Evolutionary conservation across 345 rosid species (phyloP).

Genomic region (Draba incana): DNA sequence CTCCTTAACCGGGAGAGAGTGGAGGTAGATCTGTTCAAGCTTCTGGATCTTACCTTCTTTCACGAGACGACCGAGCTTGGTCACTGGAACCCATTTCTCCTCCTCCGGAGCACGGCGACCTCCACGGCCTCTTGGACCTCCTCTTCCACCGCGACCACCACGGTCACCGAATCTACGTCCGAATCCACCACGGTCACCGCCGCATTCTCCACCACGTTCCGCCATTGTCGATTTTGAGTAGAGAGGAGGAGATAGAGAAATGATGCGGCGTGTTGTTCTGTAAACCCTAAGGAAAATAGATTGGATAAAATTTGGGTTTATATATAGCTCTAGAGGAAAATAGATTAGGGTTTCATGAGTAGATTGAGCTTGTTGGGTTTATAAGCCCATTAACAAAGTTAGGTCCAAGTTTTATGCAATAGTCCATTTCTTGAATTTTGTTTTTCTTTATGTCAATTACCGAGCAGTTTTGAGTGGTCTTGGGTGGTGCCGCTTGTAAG

Average conservation of each 20-base stretch:
- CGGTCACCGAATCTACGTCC: slow-evolving; percentile 32
- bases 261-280: neutral
- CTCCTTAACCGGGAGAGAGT: slow-evolving; percentile 36
- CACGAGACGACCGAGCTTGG: slow-evolving; percentile 38
- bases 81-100: slow-evolving; percentile 33
- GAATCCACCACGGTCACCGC: slow-evolving; percentile 12
- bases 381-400: neutral
- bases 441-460: no score
- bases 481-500: no score
- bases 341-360: neutral
- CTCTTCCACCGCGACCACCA: slow-evolving; percentile 37
- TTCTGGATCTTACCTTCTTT: neutral
- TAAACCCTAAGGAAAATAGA: no score
- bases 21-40: slow-evolving; percentile 35
- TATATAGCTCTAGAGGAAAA: slow-evolving; percentile 15
- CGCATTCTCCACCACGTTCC: no score
- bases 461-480: no score
- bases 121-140: slow-evolving; percentile 40
- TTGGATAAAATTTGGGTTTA: no score
- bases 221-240: neutral
- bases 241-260: neutral
- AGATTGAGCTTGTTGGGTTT: neutral
- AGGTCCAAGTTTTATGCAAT: neutral
- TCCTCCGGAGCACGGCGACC: slow-evolving; percentile 33
- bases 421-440: slow-evolving; percentile 4